Evolutionary conservation across 2,329 filamentous ascomycete genomes (phyloP).

Genomic region (Botrytis tulipae): DNA sequence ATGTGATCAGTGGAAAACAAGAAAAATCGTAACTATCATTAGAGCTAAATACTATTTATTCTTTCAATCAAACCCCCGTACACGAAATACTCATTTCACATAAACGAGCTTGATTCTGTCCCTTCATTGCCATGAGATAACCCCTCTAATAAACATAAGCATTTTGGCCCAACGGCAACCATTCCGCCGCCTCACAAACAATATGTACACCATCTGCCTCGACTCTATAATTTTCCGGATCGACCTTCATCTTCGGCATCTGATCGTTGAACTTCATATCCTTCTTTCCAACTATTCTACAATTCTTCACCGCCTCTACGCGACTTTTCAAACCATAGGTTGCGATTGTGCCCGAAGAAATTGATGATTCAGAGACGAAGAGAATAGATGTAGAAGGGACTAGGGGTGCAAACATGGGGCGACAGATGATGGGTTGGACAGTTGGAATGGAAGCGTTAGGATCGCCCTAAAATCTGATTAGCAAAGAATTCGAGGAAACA

Average conservation of each 20-base stretch:
- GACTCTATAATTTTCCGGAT: constrained; percentile 86
- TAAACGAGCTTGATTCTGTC: neutral
- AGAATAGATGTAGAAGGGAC: constrained; percentile 73
- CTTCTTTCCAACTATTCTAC: constrained; percentile 71
- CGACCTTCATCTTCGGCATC: constrained; percentile 85
- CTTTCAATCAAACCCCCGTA: neutral
- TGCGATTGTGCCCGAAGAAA: constrained; percentile 64
- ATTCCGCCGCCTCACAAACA: constrained; percentile 67
- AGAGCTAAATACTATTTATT: neutral
- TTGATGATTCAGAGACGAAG: constrained; percentile 75
- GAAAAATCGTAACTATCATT: neutral
- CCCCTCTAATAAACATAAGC: constrained; percentile 71
- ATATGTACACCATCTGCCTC: constrained; percentile 79
- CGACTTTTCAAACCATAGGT: constrained; percentile 75
- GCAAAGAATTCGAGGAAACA: neutral
- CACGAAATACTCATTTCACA: neutral
- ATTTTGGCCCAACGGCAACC: constrained; percentile 71
- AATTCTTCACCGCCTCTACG: constrained; percentile 75
- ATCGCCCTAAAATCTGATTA: constrained; percentile 57
- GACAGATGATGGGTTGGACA: constrained; percentile 77
- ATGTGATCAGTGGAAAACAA: neutral
- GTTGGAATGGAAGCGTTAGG: constrained; percentile 84
- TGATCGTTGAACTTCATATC: constrained; percentile 89
- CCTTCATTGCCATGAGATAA: neutral
- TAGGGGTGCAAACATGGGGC: constrained; percentile 80